Conservation (phyloP, 805 yeast species). For the Ogataea henricii region DNA sequence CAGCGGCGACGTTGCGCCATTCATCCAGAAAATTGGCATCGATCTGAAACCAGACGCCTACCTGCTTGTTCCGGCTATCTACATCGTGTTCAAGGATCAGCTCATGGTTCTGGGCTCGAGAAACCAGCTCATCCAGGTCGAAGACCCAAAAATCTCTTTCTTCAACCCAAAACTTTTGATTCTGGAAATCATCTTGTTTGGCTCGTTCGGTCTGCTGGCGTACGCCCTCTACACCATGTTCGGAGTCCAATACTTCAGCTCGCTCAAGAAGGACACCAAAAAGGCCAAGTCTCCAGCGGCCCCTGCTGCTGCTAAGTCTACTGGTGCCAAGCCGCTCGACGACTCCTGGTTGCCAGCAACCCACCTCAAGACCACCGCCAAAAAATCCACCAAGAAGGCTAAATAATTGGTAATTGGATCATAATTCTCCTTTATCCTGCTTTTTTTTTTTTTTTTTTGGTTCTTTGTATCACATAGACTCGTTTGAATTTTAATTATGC, state of each 20-base stretch:
- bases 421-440: background rate
- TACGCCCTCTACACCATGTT: conserved; percentile 48
- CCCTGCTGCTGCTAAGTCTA: conserved; percentile 34
- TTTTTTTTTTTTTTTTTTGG: background rate
- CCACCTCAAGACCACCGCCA: conserved; percentile 41
- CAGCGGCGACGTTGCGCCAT: conserved; percentile 48
- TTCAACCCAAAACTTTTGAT: conserved; percentile 73
- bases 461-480: conserved; percentile 1
- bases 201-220: conserved; percentile 49
- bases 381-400: conserved; percentile 33
- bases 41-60: conserved; percentile 59
- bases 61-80: conserved; percentile 60
- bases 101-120: conserved; percentile 57
- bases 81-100: conserved; percentile 50
- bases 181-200: conserved; percentile 55
- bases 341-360: conserved; percentile 61
- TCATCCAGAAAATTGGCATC: conserved; percentile 62
- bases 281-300: conserved; percentile 31
- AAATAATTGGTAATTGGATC: too few relatives aligned
- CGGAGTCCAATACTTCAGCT: conserved; percentile 50
- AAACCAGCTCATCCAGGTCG: conserved; percentile 57
- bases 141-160: conserved; percentile 66
- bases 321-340: conserved; percentile 35
- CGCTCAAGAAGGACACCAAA: conserved; percentile 34
- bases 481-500: conserved; percentile 33